Conservation (phyloP, 2,329 filamentous ascomycete genomes). For the Microcyclosporella mali region DNA sequence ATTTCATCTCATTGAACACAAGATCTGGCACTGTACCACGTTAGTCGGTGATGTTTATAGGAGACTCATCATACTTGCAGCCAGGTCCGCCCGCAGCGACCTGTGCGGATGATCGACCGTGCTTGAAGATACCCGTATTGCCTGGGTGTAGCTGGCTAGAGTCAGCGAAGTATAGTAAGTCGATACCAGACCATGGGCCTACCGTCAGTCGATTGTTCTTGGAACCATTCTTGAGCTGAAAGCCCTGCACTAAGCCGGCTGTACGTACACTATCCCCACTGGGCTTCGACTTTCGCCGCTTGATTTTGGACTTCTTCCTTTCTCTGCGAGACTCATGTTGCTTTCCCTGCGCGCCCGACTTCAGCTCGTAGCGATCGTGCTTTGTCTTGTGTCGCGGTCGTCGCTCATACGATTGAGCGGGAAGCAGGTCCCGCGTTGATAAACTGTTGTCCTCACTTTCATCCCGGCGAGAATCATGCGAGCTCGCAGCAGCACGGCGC, state of each 20-base stretch:
- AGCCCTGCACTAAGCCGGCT: slow-evolving; percentile 36
- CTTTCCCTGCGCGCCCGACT: slow-evolving; percentile 30
- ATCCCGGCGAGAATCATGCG: slow-evolving; percentile 6
- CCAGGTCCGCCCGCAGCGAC: slow-evolving; percentile 36
- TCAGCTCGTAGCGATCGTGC: slow-evolving; percentile 40
- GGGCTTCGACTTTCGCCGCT: slow-evolving; percentile 32
- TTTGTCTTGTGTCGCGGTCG: slow-evolving; percentile 43
- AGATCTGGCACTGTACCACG: slow-evolving; percentile 44
- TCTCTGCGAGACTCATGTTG: slow-evolving; percentile 16
- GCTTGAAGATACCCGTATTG: slow-evolving; percentile 43
- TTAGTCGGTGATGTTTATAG: slow-evolving; percentile 11
- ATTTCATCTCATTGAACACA: slow-evolving; percentile 48
- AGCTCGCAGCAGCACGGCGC: slow-evolving; percentile 2
- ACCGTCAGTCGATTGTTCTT: slow-evolving; percentile 43
- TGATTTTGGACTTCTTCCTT: slow-evolving; percentile 17
- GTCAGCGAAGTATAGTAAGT: slow-evolving; percentile 1
- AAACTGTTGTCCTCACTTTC: slow-evolving; percentile 1
- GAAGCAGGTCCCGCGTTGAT: slow-evolving; percentile 1
- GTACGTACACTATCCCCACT: slow-evolving; percentile 34
- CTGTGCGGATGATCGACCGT: slow-evolving; percentile 43
- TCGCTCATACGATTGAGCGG: slow-evolving; percentile 34
- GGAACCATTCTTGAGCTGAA: slow-evolving; percentile 41
- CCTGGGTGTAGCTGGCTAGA: slow-evolving; percentile 39
- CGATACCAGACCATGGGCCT: slow-evolving; percentile 9
- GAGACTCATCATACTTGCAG: slow-evolving; percentile 28